These are phyloP conservation scores for Misopates orontium DNA, from an alignment of 257 asterid genomes.

Conservation along the genomic window DNA sequence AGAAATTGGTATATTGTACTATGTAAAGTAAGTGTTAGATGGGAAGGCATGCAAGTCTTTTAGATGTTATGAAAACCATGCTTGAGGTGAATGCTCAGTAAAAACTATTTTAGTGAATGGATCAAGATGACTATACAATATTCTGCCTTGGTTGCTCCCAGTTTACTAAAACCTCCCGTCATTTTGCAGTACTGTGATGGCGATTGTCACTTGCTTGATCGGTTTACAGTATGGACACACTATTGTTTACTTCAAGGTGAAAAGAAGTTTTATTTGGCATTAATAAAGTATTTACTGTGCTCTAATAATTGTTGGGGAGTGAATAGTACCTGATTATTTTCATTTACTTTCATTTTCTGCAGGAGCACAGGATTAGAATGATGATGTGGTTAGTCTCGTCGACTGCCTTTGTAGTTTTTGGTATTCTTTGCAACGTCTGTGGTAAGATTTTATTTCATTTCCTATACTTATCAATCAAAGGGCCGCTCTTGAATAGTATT, in stretches of 20 bases:
- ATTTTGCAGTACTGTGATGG: slow-evolving; percentile 66
- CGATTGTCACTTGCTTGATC: slow-evolving; percentile 53
- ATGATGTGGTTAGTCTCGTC: slow-evolving; percentile 61
- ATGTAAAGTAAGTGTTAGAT: not conserved
- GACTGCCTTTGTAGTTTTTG: slow-evolving; percentile 38
- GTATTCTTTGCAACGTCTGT: slow-evolving; percentile 38
- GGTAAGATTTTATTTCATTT: slow-evolving; percentile 39
- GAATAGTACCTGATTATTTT: slow-evolving; percentile 6
- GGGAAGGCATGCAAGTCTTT: not conserved
- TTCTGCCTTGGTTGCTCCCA: not conserved
- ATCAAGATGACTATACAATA: not conserved
- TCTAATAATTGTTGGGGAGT: not conserved
- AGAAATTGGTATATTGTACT: too few species aligned
- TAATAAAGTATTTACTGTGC: not conserved
- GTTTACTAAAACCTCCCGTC: slow-evolving; percentile 25
- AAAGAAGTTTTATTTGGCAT: not conserved
- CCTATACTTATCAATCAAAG: not conserved
- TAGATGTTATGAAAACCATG: not conserved
- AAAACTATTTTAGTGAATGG: not conserved
- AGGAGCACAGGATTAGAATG: slow-evolving; percentile 65
- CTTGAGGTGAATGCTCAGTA: not conserved
- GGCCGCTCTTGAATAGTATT: too few species aligned
- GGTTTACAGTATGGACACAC: slow-evolving; percentile 71
- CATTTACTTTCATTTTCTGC: slow-evolving; percentile 24
- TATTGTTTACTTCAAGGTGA: slow-evolving; percentile 67